Evolutionary conservation across 208 protist genomes (phyloP).

Genomic region (Blastocrithidia nonstop): DNA sequence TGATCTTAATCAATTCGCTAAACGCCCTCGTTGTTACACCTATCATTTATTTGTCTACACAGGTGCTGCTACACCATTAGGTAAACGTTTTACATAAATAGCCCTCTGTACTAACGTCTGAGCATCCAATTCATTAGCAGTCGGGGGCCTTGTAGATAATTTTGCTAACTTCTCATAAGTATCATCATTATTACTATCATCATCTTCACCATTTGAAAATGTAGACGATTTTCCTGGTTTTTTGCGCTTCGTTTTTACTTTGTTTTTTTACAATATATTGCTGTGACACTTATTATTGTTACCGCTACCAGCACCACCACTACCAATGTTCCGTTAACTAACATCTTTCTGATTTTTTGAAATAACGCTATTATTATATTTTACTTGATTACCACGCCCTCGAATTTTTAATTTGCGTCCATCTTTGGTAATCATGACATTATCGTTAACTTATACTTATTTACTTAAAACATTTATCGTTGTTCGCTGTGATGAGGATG

Average conservation of each 20-base stretch:
- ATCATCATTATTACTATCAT: slow-evolving; percentile 1
- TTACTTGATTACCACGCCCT: too few relatives aligned
- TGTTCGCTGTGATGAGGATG: too few relatives aligned
- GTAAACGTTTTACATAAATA: slow-evolving; percentile 62
- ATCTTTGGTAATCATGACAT: too few relatives aligned
- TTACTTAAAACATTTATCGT: too few relatives aligned
- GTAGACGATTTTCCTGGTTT: slow-evolving; percentile 4
- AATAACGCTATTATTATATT: too few relatives aligned
- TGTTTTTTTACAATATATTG: slow-evolving; percentile 19
- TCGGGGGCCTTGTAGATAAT: slow-evolving; percentile 14
- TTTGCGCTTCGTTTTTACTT: slow-evolving; percentile 56
- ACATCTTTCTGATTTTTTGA: too few relatives aligned
- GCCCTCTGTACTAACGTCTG: slow-evolving; percentile 44
- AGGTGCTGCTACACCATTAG: slow-evolving; percentile 39
- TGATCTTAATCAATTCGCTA: slow-evolving; percentile 60
- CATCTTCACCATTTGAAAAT: slow-evolving; percentile 9
- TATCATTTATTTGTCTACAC: slow-evolving; percentile 66
- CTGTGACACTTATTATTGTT: slow-evolving; percentile 1
- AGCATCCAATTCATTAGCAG: slow-evolving; percentile 50
- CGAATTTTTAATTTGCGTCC: too few relatives aligned
- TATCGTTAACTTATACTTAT: too few relatives aligned
- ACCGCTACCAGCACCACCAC: slow-evolving; percentile 1
- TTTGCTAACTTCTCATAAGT: slow-evolving; percentile 8
- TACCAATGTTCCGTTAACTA: slow-evolving; percentile 7
- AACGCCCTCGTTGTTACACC: slow-evolving; percentile 7